Evolutionary conservation across 192 early-diverging fungal species (phyloP).

Genomic region (Coemansia sp.): DNA sequence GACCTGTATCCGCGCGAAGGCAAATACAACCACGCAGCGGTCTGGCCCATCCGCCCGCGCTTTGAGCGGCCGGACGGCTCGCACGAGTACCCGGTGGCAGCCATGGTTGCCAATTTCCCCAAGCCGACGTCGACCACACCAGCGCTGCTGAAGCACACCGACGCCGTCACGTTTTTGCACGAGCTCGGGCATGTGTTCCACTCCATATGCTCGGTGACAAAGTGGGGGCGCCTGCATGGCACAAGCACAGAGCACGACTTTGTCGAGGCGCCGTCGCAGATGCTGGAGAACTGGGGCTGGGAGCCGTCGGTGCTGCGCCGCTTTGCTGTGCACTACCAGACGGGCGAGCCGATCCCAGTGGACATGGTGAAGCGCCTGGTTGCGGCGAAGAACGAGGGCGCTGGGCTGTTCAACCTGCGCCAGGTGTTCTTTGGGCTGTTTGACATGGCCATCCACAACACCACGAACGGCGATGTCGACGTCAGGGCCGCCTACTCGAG

Average conservation of each 20-base stretch:
- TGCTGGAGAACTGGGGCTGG: conserved; percentile 87
- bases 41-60: conserved; percentile 73
- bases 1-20: conserved; percentile 75
- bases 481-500: conserved; percentile 46
- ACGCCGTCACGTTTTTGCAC: conserved; percentile 83
- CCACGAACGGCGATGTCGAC: conserved; percentile 49
- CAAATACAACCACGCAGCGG: conserved; percentile 80
- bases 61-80: conserved; percentile 58
- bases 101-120: conserved; percentile 73
- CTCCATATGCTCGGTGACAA: conserved; percentile 71
- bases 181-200: conserved; percentile 76
- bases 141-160: conserved; percentile 75
- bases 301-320: conserved; percentile 59
- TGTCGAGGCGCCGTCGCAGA: conserved; percentile 87
- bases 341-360: conserved; percentile 68
- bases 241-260: conserved; percentile 79
- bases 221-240: conserved; percentile 73
- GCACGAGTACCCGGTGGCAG: conserved; percentile 63
- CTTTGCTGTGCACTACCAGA: conserved; percentile 70
- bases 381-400: conserved; percentile 73
- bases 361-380: conserved; percentile 68
- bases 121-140: conserved; percentile 67
- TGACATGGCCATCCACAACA: conserved; percentile 75
- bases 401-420: conserved; percentile 69
- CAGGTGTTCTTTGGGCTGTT: conserved; percentile 77